Evolutionary conservation across 2,329 filamentous ascomycete genomes (phyloP), one percentile per base, ranked within the genome.

Genomic region (Fusarium beomiforme): DNA sequence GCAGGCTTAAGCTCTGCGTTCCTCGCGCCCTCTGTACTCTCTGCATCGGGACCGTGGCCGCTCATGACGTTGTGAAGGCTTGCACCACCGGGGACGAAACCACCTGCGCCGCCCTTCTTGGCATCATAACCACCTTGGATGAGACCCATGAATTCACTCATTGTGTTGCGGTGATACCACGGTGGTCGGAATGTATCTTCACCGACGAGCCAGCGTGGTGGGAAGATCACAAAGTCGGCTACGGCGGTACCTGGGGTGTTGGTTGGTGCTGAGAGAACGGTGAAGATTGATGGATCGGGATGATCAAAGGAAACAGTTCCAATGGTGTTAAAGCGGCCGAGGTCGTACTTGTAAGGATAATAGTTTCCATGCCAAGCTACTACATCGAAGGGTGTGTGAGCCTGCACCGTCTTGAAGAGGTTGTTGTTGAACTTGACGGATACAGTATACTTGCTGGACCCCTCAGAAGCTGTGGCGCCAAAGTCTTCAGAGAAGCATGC

Each of bases 341-440:
- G 86, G 75, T 94, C 92, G 82, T 95, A 95, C 81, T 95, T 95
- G 86, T 90, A 93, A 0, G 92, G 92, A 67, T 92, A 91, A 81
- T 94, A 94, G 69, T 89, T 92, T 46, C 92, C 92, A 77, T 95
- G 92, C 92, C 92, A 95, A 6, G 90, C 91, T 6, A 94, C 92
- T 0, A 95, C 88, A 74, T 95, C 92, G 75, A 94, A 95, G 0
- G 92, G 92, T 0, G 90, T 91, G 78, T 94, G 92, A 14, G 85
- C 79, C 80, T 94, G 92, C 43, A 79, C 84, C 10, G 90, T 90
- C 39, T 83, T 82, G 81, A 92, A 94, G 54, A 93, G 86, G 49
- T 85, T 83, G 71, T 91, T 90, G 77, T 89, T 89, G 76, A 93
- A 91, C 79, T 93, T 93, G 78, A 85, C 85, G 36, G 86, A 85